phyloP scores from a whole-genome alignment of 176 grass and related monocot genomes.

The Oryza glumipatula region DNA sequence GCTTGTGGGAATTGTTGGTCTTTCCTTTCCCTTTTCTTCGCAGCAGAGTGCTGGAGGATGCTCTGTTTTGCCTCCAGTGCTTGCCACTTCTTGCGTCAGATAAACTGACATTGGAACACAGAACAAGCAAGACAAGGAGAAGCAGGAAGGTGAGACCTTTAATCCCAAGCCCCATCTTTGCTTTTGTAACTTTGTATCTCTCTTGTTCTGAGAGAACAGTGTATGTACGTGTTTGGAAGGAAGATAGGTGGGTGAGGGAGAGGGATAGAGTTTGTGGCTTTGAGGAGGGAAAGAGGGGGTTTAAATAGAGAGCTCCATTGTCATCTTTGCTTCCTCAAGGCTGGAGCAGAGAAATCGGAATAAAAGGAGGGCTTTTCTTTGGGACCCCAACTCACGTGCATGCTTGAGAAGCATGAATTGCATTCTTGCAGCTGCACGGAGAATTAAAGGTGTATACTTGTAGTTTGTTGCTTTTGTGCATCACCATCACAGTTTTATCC shows the following conservation, averaged over 20 bases:
- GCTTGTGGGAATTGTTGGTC: conserved; percentile 36
- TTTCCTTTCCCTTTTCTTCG: conserved; percentile 75
- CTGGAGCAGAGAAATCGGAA: conserved; percentile 26
- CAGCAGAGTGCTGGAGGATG: conserved; percentile 42
- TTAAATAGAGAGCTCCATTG: conserved; percentile 64
- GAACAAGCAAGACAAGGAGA: conserved; percentile 44
- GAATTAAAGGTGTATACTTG: conserved; percentile 53
- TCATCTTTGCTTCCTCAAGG: conserved; percentile 26
- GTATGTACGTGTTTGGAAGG: conserved; percentile 19
- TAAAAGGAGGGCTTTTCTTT: conserved; percentile 3
- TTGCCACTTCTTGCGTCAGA: conserved; percentile 70
- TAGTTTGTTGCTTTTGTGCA: conserved; percentile 40
- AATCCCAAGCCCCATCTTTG: conserved; percentile 45
- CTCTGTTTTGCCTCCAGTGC: conserved; percentile 60
- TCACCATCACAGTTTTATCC: conserved; percentile 40
- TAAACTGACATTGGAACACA: conserved; percentile 43
- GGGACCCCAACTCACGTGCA: conserved; percentile 47
- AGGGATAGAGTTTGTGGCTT: not conserved
- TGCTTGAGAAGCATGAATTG: conserved; percentile 10
- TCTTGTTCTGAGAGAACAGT: conserved; percentile 40
- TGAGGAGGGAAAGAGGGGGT: conserved; percentile 37
- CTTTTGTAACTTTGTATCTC: conserved; percentile 30
- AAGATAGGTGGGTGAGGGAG: not conserved
- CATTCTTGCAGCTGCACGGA: conserved; percentile 42
- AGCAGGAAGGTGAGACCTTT: conserved; percentile 62